Evolutionary conservation across 1,284 basidiomycete species (phyloP), one percentile per base, ranked within the genome.

Genomic region (Fistulina hepatica): DNA sequence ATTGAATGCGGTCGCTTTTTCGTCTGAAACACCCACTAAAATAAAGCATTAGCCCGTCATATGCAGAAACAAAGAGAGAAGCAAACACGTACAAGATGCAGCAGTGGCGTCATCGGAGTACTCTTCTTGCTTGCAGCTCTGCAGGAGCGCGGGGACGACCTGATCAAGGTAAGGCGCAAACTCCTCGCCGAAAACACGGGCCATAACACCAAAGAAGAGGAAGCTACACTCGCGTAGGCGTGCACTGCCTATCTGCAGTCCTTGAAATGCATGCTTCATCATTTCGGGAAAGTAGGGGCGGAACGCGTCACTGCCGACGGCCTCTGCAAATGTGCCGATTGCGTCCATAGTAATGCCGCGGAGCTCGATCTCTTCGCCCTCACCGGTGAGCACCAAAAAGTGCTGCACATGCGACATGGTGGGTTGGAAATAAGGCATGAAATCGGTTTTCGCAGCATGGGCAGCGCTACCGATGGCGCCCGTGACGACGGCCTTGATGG

Each of bases 281-380:
- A 97, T 79, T 44, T 92, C 81, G 30, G 81, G 71, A 69, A 97
- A 94, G 73, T 89, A 98, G 16, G 93, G 94, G 26, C 88, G 72
- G 82, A 98, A 99, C 21, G 78, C 67, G 19, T 98, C 92, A 55
- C 81, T 78, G 48, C 95, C 95, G 37, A 98, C 90, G 11, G 95
- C 92, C 63, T 97, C 95, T 23, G 94, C 90, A 49, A 99, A 90
- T 0, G 95, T 98, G 34, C 95, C 95, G 46, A 97, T 82, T 24
- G 95, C 92, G 63, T 98, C 95, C 76, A 95, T 97, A 19, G 94
- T 85, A 55, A 97, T 95, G 30, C 95, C 95, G 44, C 95, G 88
- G 30, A 99, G 76, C 54, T 98, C 93, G 48, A 79, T 81, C 56
- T 93, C 90, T 54, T 91, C 88, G 30, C 84, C 86, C 51, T 91